Percentiles rank a stretch among this genome's conserved stretches.
phyloP scores from a whole-genome alignment of 1,139 yeast genomes.

The Meyerozyma guilliermondii region DNA sequence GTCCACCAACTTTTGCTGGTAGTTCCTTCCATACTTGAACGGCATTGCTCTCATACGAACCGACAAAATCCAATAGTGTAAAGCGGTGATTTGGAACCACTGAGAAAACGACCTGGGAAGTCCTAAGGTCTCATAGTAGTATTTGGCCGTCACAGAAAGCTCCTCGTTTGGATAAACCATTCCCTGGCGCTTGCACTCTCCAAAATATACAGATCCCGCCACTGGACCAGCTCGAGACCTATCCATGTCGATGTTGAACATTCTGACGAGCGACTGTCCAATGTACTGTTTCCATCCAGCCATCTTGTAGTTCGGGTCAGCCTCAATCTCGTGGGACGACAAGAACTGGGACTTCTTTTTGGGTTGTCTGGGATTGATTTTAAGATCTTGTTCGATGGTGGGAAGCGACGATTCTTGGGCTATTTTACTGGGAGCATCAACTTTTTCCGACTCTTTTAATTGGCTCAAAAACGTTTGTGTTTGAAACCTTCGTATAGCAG shows the following conservation, averaged over 20 bases:
- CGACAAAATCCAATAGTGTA: slow-evolving; percentile 90
- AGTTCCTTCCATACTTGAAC: slow-evolving; percentile 77
- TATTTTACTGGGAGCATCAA: slow-evolving; percentile 37
- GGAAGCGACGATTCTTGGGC: slow-evolving; percentile 50
- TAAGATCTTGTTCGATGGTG: slow-evolving; percentile 34
- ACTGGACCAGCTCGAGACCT: slow-evolving; percentile 88
- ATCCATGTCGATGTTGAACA: slow-evolving; percentile 85
- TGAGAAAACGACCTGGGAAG: slow-evolving; percentile 86
- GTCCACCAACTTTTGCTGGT: slow-evolving; percentile 89
- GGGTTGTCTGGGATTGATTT: slow-evolving; percentile 36
- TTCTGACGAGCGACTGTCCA: slow-evolving; percentile 66
- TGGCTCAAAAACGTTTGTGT: slow-evolving; percentile 16
- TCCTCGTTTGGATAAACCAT: slow-evolving; percentile 69
- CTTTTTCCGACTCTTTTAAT: slow-evolving; percentile 17
- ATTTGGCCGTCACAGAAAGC: slow-evolving; percentile 57
- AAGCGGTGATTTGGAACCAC: slow-evolving; percentile 88
- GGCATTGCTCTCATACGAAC: slow-evolving; percentile 98
- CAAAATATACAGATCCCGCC: slow-evolving; percentile 85
- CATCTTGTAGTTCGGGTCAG: slow-evolving; percentile 47
- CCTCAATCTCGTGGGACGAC: slow-evolving; percentile 55
- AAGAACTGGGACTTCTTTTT: slow-evolving; percentile 44
- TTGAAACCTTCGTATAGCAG: slow-evolving; percentile 7
- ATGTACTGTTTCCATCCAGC: slow-evolving; percentile 66
- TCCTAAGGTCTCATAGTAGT: slow-evolving; percentile 73
- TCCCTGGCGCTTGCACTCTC: slow-evolving; percentile 82